Conservation (phyloP, 768 basidiomycete genomes). For the Lentinus brumalis region DNA sequence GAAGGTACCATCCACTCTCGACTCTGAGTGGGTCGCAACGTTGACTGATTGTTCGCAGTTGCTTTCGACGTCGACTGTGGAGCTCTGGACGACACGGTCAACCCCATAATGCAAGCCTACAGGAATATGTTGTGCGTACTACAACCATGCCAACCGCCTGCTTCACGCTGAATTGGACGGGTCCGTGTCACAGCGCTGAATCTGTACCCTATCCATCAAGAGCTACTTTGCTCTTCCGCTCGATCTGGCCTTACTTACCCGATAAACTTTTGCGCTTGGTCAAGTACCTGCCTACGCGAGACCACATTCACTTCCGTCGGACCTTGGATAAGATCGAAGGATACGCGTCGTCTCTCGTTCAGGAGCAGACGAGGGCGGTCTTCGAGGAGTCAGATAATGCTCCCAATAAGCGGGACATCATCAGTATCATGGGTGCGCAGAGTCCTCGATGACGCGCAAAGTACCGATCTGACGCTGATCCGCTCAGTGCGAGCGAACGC, state of each 20-base stretch:
- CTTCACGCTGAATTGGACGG: not conserved
- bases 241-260: slow-evolving; percentile 20
- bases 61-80: slow-evolving; percentile 28
- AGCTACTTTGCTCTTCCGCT: slow-evolving; percentile 9
- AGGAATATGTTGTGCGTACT: slow-evolving; percentile 27
- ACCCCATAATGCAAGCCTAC: slow-evolving; percentile 23
- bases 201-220: slow-evolving; percentile 5
- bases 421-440: slow-evolving; percentile 6
- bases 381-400: slow-evolving; percentile 3
- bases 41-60: slow-evolving; percentile 11
- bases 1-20: slow-evolving; percentile 14
- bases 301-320: slow-evolving; percentile 1
- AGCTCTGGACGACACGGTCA: slow-evolving; percentile 23
- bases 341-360: not conserved
- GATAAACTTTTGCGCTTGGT: slow-evolving; percentile 1
- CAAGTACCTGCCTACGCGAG: slow-evolving; percentile 5
- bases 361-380: not conserved
- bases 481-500: slow-evolving; percentile 9
- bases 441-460: not conserved
- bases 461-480: not conserved
- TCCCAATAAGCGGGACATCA: slow-evolving; percentile 16
- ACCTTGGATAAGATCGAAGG: slow-evolving; percentile 1
- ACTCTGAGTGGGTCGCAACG: not conserved
- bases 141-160: too few species aligned
- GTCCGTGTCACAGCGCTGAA: not conserved